Evolutionary conservation across 1,139 yeast species (phyloP), one percentile per base, ranked within the genome.

Genomic region (Hemisphaericaspora xylanilytica): DNA sequence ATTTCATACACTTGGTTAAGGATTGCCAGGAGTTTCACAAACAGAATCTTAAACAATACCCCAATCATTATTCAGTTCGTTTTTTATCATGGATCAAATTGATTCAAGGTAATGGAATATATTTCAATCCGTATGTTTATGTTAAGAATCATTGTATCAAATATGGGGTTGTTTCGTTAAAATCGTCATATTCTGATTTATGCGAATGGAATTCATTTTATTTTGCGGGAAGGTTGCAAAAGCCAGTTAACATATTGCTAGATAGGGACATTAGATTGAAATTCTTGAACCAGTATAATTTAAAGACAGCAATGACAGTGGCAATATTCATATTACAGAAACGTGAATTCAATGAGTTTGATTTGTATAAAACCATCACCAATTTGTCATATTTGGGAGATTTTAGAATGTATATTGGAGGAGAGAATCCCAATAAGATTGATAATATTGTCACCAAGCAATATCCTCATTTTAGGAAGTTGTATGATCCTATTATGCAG

Each of bases 141-240:
- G 16, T 28, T 4, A 38, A 46, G 20, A 47, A 56, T 12, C 67
- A 76, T 36, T 66, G 78, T 48, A 78, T 92, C 36, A 92, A 92
- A 56, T 92, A 92, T 57, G 99, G 99, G 4, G 82, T 89, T 11
- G 82, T 88, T 1, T 79, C 87, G 3, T 68, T 77, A 44, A 74
- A 77, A 28, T 72, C 73, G 4, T 63, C 88, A 29, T 60, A 82
- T 32, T 67, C 67, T 33, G 99, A 92, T 60, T 65, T 92, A 28
- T 68, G 78, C 24, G 80, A 84, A 45, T 92, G 98, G 99, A 70
- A 80, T 25, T 77, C 92, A 0, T 74, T 92, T 49, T 92, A 92
- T 53, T 58, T 92, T 27, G 95, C 97, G 0, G 99, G 99, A 1
- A 70, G 99, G 46, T 67, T 94, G 44, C 98, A 92, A 52, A 92